Percentiles rank a stretch among this genome's conserved stretches.
Evolutionary conservation across 2,329 filamentous ascomycete genomes (phyloP).

Genomic region (Sclerotinia glacialis): DNA sequence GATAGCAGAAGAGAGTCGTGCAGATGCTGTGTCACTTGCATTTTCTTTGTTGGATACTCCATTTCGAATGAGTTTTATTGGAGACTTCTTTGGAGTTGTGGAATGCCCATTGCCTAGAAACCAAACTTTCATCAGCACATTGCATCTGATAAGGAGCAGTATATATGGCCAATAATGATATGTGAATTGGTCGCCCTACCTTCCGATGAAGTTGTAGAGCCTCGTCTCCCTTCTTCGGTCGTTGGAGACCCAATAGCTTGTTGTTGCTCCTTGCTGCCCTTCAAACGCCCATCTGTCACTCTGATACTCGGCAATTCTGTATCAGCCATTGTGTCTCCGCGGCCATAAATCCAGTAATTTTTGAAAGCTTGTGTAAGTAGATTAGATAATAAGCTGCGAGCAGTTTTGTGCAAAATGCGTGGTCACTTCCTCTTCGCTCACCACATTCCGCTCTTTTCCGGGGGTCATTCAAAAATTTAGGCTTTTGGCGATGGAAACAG

Average conservation of each 20-base stretch:
- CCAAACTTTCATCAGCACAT: conserved; percentile 9
- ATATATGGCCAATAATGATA: neutral
- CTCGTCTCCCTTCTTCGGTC: conserved; percentile 36
- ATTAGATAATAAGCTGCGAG: neutral
- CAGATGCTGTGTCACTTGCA: conserved; percentile 26
- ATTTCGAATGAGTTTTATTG: conserved; percentile 35
- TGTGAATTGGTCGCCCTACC: conserved; percentile 28
- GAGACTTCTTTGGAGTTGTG: conserved; percentile 33
- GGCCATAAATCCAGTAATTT: conserved; percentile 30
- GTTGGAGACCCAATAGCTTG: conserved; percentile 32
- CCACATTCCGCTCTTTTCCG: conserved; percentile 1
- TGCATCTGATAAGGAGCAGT: conserved; percentile 11
- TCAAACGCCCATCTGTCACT: conserved; percentile 34
- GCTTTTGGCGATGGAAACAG: conserved; percentile 16
- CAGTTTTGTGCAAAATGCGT: conserved; percentile 5
- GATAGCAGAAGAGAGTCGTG: conserved; percentile 46
- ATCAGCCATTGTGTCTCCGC: conserved; percentile 35
- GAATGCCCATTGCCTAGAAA: conserved; percentile 31
- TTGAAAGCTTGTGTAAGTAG: neutral
- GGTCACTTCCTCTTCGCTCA: conserved; percentile 7
- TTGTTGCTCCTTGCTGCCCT: conserved; percentile 29
- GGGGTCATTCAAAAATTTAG: neutral
- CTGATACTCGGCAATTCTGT: conserved; percentile 36
- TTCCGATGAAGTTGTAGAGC: conserved; percentile 37
- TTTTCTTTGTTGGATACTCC: conserved; percentile 30